Evolutionary conservation across 2,329 filamentous ascomycete genomes (phyloP).

Genomic region (Monilinia polystroma): DNA sequence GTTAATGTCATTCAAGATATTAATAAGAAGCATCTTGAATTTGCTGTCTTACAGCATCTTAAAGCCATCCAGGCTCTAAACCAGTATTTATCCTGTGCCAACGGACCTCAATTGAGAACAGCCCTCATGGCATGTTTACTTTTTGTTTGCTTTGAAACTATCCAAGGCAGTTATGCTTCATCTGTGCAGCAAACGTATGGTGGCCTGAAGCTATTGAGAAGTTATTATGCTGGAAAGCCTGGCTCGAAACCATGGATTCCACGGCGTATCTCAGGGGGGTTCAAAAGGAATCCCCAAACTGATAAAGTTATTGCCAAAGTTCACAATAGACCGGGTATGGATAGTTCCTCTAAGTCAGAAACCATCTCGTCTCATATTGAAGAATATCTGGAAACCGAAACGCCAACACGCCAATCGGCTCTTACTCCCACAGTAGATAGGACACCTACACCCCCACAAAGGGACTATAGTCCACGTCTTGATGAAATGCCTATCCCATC

Average conservation of each 20-base stretch:
- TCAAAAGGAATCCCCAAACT: conserved; percentile 12
- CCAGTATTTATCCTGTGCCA: conserved; percentile 46
- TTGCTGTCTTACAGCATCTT: conserved; percentile 59
- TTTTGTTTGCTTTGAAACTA: conserved; percentile 38
- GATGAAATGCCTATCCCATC: conserved; percentile 11
- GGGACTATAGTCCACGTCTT: conserved; percentile 13
- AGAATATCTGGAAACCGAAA: conserved; percentile 32
- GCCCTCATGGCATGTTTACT: conserved; percentile 39
- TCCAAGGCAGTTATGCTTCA: conserved; percentile 53
- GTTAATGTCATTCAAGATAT: conserved; percentile 43
- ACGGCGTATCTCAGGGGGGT: conserved; percentile 17
- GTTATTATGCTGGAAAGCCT: conserved; percentile 35
- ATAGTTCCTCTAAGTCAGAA: conserved; percentile 27
- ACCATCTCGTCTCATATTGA: conserved; percentile 31
- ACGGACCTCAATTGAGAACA: conserved; percentile 44
- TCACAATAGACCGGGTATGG: conserved; percentile 29
- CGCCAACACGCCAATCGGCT: conserved; percentile 8
- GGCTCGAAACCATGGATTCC: conserved; percentile 31
- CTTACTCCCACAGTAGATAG: conserved; percentile 5
- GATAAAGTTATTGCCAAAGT: conserved; percentile 25
- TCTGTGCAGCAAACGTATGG: conserved; percentile 61
- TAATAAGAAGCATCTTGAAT: conserved; percentile 54
- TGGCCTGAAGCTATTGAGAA: conserved; percentile 55
- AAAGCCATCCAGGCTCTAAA: conserved; percentile 55
- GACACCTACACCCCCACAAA: conserved; percentile 9